Evolutionary conservation across 2,329 filamentous ascomycete genomes (phyloP).

Genomic region (Trichophyton schoenleinii): DNA sequence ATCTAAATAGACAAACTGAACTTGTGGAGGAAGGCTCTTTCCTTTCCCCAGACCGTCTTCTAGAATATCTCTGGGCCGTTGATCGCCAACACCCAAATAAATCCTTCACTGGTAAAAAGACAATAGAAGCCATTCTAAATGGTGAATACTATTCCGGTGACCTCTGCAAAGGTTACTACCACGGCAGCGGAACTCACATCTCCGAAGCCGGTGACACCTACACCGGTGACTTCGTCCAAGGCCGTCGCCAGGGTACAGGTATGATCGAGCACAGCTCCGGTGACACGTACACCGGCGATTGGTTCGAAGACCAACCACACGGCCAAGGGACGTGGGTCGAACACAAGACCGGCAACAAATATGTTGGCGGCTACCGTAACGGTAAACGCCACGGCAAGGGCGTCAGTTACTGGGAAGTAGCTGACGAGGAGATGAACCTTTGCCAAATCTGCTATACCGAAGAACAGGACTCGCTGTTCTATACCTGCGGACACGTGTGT

Average conservation of each 20-base stretch:
- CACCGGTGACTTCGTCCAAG: constrained; percentile 41
- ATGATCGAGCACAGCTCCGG: constrained; percentile 46
- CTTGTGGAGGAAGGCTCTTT: constrained; percentile 26
- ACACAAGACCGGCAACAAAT: constrained; percentile 46
- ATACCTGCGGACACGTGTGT: constrained; percentile 51
- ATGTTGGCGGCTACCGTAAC: constrained; percentile 48
- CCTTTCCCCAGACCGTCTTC: constrained; percentile 26
- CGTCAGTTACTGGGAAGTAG: constrained; percentile 50
- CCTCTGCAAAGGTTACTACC: constrained; percentile 38
- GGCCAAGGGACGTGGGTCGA: constrained; percentile 47
- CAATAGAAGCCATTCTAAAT: constrained; percentile 41
- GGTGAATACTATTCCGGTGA: constrained; percentile 45
- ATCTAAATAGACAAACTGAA: constrained; percentile 20
- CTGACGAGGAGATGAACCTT: constrained; percentile 46
- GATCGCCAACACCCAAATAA: constrained; percentile 35
- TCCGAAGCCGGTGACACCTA: constrained; percentile 44
- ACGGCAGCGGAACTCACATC: constrained; percentile 45
- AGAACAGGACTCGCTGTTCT: constrained; percentile 48
- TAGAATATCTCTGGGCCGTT: constrained; percentile 34
- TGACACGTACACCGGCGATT: constrained; percentile 37
- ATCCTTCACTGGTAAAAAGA: constrained; percentile 36
- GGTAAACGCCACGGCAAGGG: constrained; percentile 50
- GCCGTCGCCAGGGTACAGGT: constrained; percentile 44
- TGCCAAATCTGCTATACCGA: constrained; percentile 53
- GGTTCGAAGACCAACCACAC: constrained; percentile 36